phyloP scores from a whole-genome alignment of 495 filamentous ascomycete genomes.

The Daldinia grandis region DNA sequence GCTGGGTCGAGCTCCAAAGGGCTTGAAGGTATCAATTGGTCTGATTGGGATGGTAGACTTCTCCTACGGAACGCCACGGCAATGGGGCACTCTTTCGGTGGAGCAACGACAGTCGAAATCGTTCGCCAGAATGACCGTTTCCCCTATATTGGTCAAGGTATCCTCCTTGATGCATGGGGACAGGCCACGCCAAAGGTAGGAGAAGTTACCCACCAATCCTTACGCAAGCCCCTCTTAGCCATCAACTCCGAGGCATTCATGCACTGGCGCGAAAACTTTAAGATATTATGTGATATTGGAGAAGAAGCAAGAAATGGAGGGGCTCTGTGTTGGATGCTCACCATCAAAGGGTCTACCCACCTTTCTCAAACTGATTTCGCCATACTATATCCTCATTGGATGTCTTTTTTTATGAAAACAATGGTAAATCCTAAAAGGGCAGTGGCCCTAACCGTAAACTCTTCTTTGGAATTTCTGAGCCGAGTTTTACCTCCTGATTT shows the following conservation, averaged over 20 bases:
- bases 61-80: slow-evolving; percentile 64
- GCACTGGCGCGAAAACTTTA: slow-evolving; percentile 67
- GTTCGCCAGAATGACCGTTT: slow-evolving; percentile 59
- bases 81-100: slow-evolving; percentile 74
- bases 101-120: slow-evolving; percentile 68
- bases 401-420: slow-evolving; percentile 64
- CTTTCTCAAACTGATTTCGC: slow-evolving; percentile 67
- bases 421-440: slow-evolving; percentile 64
- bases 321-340: slow-evolving; percentile 64
- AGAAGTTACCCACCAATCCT: slow-evolving; percentile 49
- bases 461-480: slow-evolving; percentile 61
- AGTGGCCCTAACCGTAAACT: slow-evolving; percentile 64
- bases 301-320: slow-evolving; percentile 58
- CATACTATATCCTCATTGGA: slow-evolving; percentile 65
- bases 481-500: slow-evolving; percentile 51
- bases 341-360: slow-evolving; percentile 66
- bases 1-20: slow-evolving; percentile 60
- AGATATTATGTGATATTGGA: slow-evolving; percentile 58
- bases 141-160: slow-evolving; percentile 62
- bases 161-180: slow-evolving; percentile 68
- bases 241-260: slow-evolving; percentile 71
- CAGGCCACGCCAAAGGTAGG: slow-evolving; percentile 49
- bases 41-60: slow-evolving; percentile 50
- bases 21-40: slow-evolving; percentile 50
- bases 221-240: slow-evolving; percentile 60